Percentiles rank a stretch among this genome's conserved stretches.
Conservation (phyloP, 352 stramenopile genomes). For the Halophytophthora polymorphica region DNA sequence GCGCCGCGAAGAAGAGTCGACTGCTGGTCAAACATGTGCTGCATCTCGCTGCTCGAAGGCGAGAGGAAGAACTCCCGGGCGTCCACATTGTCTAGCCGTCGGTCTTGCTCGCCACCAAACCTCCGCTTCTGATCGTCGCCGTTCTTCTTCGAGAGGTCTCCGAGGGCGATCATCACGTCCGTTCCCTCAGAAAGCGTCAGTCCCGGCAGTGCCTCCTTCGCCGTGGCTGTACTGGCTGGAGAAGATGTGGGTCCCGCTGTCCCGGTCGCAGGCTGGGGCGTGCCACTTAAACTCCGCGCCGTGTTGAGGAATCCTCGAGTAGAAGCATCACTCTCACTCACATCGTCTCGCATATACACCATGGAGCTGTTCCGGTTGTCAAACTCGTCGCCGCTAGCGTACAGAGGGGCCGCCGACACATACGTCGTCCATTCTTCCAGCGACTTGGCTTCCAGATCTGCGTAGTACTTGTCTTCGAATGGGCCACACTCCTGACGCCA, state of each 20-base stretch:
- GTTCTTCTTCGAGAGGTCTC: conserved; percentile 36
- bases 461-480: conserved; percentile 65
- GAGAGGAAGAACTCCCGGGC: conserved; percentile 76
- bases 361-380: conserved; percentile 26
- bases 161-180: conserved; percentile 73
- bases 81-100: conserved; percentile 53
- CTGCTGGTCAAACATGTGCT: conserved; percentile 88
- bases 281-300: conserved; percentile 14
- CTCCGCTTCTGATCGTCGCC: conserved; percentile 29
- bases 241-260: conserved; percentile 5
- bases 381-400: conserved; percentile 53
- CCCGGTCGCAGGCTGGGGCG: conserved; percentile 24
- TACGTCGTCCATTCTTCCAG: conserved; percentile 78
- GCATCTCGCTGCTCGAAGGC: conserved; percentile 83
- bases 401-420: conserved; percentile 66
- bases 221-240: conserved; percentile 8
- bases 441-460: conserved; percentile 55
- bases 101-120: conserved; percentile 47
- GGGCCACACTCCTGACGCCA: conserved; percentile 79
- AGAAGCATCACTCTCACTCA: conserved; percentile 24
- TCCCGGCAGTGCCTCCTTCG: conserved; percentile 27
- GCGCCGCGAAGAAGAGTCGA: conserved; percentile 62
- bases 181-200: conserved; percentile 74
- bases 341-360: conserved; percentile 26
- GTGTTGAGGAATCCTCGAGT: conserved; percentile 4